Base-by-base conservation (phyloP, 2,329 filamentous ascomycete genomes). In the Akanthomyces muscarius region DNA sequence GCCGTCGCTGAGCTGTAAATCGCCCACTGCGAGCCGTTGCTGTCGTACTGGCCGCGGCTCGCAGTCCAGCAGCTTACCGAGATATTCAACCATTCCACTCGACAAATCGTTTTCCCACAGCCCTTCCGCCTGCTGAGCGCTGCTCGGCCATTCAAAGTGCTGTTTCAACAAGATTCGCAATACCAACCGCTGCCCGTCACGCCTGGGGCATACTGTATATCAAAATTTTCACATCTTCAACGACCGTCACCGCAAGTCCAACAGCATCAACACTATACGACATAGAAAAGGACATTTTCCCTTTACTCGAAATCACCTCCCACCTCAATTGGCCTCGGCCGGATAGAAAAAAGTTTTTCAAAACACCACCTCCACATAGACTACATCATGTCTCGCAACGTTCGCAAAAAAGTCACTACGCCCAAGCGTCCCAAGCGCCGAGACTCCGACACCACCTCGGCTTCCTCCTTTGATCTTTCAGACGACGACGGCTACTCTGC, bases 1-100 rank as follows among this genome's bases (percentile, higher is more conserved):
- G 87, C 88, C 83, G 81, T 89, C 88, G 88, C 87, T 90, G 89
- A 89, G 89, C 90, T 94, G 89, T 96, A 92, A 93, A 91, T 85
- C 80, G 60, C 85, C 87, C 87, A 88, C 89, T 92, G 86, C 88
- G 88, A 87, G 86, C 82, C 79, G 73, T 77, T 77, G 74, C 74
- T 74, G 70, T 72, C 72, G 41, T 54, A 75, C 73, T 76, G 65
- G 71, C 69, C 72, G 66, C 83, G 85, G 86, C 85, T 84, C 85
- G 87, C 86, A 92, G 90, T 91, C 89, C 89, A 87, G 86, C 89
- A 92, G 90, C 88, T 89, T 88, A 87, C 81, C 86, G 89, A 92
- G 83, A 81, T 84, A 86, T 73, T 76, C 82, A 79, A 78, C 76
- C 79, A 81, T 84, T 76, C 74, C 68, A 75, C 75, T 87, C 83